A percentile compares a stretch with the other conserved stretches of the same genome.
Evolutionary conservation across 2,329 filamentous ascomycete genomes (phyloP).

Genomic region (Parascedosporium putredinis): DNA sequence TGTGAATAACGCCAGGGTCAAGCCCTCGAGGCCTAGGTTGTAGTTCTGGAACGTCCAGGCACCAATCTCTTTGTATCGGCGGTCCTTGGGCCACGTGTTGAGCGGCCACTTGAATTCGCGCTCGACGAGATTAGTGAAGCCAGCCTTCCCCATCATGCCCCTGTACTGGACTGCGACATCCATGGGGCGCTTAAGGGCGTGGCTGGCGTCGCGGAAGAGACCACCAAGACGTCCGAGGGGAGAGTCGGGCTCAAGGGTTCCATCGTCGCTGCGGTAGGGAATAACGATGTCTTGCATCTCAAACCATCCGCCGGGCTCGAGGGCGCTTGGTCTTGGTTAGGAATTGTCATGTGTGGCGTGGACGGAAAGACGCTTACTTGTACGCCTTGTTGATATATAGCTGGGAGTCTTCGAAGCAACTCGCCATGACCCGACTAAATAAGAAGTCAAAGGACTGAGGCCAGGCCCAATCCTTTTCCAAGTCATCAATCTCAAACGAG

Average conservation of each 20-base stretch:
- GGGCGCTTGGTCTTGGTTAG: constrained; percentile 8
- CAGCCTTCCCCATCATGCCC: constrained; percentile 32
- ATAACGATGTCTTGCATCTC: constrained; percentile 38
- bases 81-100: constrained; percentile 41
- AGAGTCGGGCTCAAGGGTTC: constrained; percentile 27
- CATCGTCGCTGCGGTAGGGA: constrained; percentile 32
- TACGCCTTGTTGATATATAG: constrained; percentile 23
- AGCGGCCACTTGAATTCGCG: constrained; percentile 42
- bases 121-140: constrained; percentile 45
- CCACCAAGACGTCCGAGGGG: constrained; percentile 28
- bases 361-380: neutral
- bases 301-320: constrained; percentile 43
- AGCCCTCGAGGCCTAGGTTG: constrained; percentile 17
- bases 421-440: constrained; percentile 22
- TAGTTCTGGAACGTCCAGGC: constrained; percentile 16
- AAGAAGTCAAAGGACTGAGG: constrained; percentile 29
- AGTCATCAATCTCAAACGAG: constrained; percentile 33
- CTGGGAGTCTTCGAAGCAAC: constrained; percentile 18
- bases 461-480: constrained; percentile 31
- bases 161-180: constrained; percentile 23
- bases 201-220: constrained; percentile 28
- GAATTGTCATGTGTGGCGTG: neutral
- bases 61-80: constrained; percentile 30
- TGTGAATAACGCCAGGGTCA: constrained; percentile 22
- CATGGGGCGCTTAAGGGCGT: constrained; percentile 26